Evolutionary conservation across 257 asterid species (phyloP), one percentile per base, ranked within the genome.

Genomic region (Solanum dulcamara): DNA sequence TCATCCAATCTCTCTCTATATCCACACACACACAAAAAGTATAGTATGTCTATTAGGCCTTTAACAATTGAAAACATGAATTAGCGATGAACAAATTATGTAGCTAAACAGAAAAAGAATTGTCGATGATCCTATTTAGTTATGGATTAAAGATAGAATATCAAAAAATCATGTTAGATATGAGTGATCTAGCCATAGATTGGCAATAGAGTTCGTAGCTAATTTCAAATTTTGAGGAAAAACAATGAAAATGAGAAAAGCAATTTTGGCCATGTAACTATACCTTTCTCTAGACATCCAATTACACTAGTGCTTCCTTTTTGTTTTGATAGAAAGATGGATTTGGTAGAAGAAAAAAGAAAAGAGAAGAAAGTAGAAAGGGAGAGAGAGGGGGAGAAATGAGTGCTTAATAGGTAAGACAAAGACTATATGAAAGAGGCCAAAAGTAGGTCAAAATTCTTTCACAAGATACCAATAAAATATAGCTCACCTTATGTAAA

Each of bases 221-320:
- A 32, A 67, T 17, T 67, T 8, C 1, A 55, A 9, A 4, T 13
- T 44, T 38, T 50, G 57, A 6, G 2, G 9, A 14, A 15, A 20
- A 3, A 13, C 7, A 37, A 51, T 2, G 3, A 20, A 33, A 51
- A 51, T 14, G 38, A 64, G 20, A 20, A 13, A 33, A 48, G 17
- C 15, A 81, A 38, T 67, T 67, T 11, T 37, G 20, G 46, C 1
- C 79, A 15, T 24, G 46, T 53, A 26, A 0, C 22, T 51, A 40
- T 91, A 93, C 98, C 98, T 95, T 90, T 88, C 92, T 88, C 93
- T 89, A 88, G 97, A 92, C 95, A 95, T 95, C 83, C 89, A 92
- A 87, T 87, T 70, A 83, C 86, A 60, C 46, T 32, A 35, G 18
- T 42, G 50, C 42, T 24, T 4, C 38, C 70, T 80, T 60, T n/a